These are phyloP conservation scores for Oxyria digyna DNA, from an alignment of 148 eudicot genomes.

Conservation along the genomic window DNA sequence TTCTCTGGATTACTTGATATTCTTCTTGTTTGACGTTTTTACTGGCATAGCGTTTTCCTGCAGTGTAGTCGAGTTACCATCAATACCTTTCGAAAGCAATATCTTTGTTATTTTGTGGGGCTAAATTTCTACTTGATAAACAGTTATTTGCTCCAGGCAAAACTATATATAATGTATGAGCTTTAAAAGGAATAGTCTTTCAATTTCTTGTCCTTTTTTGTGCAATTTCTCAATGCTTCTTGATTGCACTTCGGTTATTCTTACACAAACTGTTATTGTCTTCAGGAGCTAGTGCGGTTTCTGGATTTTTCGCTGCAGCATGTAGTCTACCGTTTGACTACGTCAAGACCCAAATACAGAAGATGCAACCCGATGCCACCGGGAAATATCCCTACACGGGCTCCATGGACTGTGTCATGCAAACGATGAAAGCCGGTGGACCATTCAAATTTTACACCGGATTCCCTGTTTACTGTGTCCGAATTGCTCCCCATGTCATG, in stretches of 20 bases:
- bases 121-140: neutral
- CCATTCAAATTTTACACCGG: constrained; percentile 23
- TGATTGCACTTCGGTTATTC: neutral
- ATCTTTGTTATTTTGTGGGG: neutral
- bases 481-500: constrained; percentile 26
- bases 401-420: constrained; percentile 21
- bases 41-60: neutral
- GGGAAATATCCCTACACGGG: constrained; percentile 21
- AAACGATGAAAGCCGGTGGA: constrained; percentile 19
- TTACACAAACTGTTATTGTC: neutral
- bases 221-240: neutral
- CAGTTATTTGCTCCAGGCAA: neutral
- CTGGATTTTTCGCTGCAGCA: constrained; percentile 22
- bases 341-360: constrained; percentile 22
- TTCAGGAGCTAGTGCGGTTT: constrained; percentile 23
- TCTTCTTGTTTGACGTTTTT: neutral
- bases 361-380: constrained; percentile 25
- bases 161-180: too few species aligned
- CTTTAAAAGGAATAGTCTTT: neutral
- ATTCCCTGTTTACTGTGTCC: constrained; percentile 20
- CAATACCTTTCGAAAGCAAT: neutral
- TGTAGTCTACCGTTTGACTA: constrained; percentile 26
- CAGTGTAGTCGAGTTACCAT: neutral
- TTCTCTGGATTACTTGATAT: neutral
- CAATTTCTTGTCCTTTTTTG: neutral